These are phyloP conservation scores for Borealophlyctis nickersoniae DNA, from an alignment of 192 early-diverging fungal species.

Conservation along the genomic window DNA sequence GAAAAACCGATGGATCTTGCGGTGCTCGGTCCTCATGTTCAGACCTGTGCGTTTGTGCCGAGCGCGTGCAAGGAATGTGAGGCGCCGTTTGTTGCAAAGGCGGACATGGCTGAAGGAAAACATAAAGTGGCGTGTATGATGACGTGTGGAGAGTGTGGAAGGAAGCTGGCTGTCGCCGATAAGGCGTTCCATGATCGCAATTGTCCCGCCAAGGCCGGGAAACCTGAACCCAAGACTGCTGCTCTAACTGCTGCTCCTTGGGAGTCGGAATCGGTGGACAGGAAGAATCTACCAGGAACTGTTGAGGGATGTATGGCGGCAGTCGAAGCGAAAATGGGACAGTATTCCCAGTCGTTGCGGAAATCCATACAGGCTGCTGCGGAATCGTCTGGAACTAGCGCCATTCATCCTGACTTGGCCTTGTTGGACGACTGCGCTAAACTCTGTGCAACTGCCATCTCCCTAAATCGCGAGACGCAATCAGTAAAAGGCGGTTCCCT, in stretches of 20 bases:
- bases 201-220: slow-evolving; percentile 10
- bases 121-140: slow-evolving; percentile 26
- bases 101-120: slow-evolving; percentile 9
- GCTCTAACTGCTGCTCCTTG: slow-evolving; percentile 15
- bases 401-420: slow-evolving; percentile 11
- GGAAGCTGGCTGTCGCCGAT: slow-evolving; percentile 15
- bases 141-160: slow-evolving; percentile 24
- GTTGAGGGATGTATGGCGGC: slow-evolving; percentile 16
- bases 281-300: slow-evolving; percentile 3
- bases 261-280: slow-evolving; percentile 34
- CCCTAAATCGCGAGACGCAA: slow-evolving; percentile 26
- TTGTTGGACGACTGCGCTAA: slow-evolving; percentile 10
- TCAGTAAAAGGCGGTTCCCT: slow-evolving; percentile 16
- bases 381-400: slow-evolving; percentile 18
- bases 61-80: slow-evolving; percentile 23
- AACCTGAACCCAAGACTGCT: neutral
- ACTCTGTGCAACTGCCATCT: slow-evolving; percentile 34
- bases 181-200: slow-evolving; percentile 10
- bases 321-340: slow-evolving; percentile 3
- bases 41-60: neutral
- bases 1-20: neutral
- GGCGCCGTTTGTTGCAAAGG: neutral
- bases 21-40: slow-evolving; percentile 3
- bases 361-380: neutral
- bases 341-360: slow-evolving; percentile 17